Evolutionary conservation across 2,329 filamentous ascomycete genomes (phyloP), one percentile per base, ranked within the genome.

Genomic region (Xylariaceae sp.): DNA sequence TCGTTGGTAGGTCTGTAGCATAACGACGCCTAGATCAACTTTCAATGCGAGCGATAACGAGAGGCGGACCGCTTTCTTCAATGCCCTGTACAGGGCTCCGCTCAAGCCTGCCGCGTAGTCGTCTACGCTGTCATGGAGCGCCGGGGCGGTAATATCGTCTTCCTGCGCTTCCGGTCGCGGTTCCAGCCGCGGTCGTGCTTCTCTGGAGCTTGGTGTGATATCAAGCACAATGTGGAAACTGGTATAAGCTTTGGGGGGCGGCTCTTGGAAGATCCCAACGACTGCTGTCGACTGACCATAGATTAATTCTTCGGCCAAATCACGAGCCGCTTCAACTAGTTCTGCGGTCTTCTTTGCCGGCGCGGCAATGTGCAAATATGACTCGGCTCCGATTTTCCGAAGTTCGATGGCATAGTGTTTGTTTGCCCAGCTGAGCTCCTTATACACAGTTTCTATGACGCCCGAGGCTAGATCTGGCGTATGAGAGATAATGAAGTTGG

Each of bases 361-460:
- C 2, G 56, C 61, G 10, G 44, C 49, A 20, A 67, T 47, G 7
- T 47, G 48, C 20, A 70, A 51, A 42, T 65, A 67, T 0, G 60
- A 50, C 2, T 21, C 46, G 20, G 42, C 20, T 1, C 19, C 3
- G 1, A 45, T 51, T 20, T 60, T 40, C 14, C 26, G 45, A 47
- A 65, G 49, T 7, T 62, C 52, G 12, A 67, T 45, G 0, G 41
- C 45, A 37, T 42, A 45, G n/a, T 40, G 18, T n/a, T 21, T 78
- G 57, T 79, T 74, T 0, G 77, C 79, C 2, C 73, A 75, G 20
- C 59, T 65, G 7, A 81, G 63, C 64, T 84, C 81, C 18, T 72
- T 79, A 0, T 79, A 68, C 9, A 82, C 70, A 1, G 73, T 72
- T 52, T 82, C 80, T 0, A 76, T 77, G 57, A 83, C 49, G 7